These are phyloP conservation scores for Coniferiporia sulphurascens DNA, from an alignment of 1,284 basidiomycete genomes.

Conservation along the genomic window DNA sequence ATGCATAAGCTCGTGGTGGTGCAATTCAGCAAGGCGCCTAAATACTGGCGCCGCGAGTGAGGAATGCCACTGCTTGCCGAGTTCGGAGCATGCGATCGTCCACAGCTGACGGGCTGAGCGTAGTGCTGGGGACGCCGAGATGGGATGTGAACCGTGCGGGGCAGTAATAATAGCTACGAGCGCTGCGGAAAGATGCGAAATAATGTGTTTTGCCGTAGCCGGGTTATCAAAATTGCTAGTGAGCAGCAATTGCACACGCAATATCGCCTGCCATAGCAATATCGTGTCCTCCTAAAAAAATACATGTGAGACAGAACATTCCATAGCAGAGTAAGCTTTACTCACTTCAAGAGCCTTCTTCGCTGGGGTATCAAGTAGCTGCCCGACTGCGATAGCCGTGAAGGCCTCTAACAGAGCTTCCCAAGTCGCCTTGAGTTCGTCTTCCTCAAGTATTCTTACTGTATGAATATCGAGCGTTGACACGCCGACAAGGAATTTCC, in stretches of 20 bases:
- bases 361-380: neutral
- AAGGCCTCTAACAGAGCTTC: constrained; percentile 5
- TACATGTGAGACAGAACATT: neutral
- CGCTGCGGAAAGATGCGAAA: constrained; percentile 1
- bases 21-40: constrained; percentile 4
- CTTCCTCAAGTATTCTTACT: neutral
- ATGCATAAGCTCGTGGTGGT: neutral
- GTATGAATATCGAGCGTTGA: neutral
- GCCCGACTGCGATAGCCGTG: neutral
- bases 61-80: neutral
- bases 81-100: neutral
- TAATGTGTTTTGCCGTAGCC: neutral
- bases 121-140: constrained; percentile 1
- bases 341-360: neutral
- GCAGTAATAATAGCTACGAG: neutral
- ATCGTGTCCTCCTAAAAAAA: neutral
- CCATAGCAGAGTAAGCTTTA: neutral
- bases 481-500: neutral
- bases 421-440: constrained; percentile 4
- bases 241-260: constrained; percentile 2
- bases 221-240: neutral
- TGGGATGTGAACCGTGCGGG: neutral
- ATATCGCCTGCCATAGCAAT: constrained; percentile 3
- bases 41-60: constrained; percentile 2
- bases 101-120: constrained; percentile 7